Conservation (phyloP, 2,329 filamentous ascomycete species). For the Exophiala sideris region DNA sequence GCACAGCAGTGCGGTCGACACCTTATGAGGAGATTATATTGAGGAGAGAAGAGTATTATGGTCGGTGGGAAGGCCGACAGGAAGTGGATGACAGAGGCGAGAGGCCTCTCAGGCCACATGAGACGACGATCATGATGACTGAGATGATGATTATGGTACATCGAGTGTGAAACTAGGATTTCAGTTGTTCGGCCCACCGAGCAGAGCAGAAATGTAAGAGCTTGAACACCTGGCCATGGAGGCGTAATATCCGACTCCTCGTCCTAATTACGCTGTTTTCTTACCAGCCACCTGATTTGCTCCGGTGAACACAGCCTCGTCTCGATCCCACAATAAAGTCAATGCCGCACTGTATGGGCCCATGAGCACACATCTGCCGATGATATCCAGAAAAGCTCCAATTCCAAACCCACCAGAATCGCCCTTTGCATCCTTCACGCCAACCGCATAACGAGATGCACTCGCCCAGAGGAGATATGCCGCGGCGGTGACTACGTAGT, state of each 20-base stretch:
- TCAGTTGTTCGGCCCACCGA: too few species aligned
- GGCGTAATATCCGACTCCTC: background rate
- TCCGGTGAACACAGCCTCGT: slow-evolving; percentile 38
- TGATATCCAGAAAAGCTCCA: background rate
- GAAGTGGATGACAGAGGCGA: background rate
- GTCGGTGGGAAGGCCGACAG: background rate
- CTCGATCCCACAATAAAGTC: slow-evolving; percentile 48
- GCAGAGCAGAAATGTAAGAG: too few species aligned
- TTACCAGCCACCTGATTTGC: slow-evolving; percentile 35
- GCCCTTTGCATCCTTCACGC: slow-evolving; percentile 20
- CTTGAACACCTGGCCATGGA: background rate
- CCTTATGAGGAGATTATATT: background rate
- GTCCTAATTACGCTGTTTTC: slow-evolving; percentile 22
- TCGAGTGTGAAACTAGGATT: too few species aligned
- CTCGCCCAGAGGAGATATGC: slow-evolving; percentile 46
- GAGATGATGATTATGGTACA: background rate
- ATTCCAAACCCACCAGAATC: background rate
- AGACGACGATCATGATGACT: background rate
- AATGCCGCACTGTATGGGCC: slow-evolving; percentile 45
- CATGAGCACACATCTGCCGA: slow-evolving; percentile 32
- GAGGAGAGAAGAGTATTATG: too few species aligned
- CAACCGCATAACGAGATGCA: slow-evolving; percentile 30
- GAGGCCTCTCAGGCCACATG: background rate
- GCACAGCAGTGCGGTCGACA: background rate
- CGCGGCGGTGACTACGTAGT: slow-evolving; percentile 41